Base-by-base conservation (phyloP, 2,329 filamentous ascomycete species). In the Cladophialophora bantiana region DNA sequence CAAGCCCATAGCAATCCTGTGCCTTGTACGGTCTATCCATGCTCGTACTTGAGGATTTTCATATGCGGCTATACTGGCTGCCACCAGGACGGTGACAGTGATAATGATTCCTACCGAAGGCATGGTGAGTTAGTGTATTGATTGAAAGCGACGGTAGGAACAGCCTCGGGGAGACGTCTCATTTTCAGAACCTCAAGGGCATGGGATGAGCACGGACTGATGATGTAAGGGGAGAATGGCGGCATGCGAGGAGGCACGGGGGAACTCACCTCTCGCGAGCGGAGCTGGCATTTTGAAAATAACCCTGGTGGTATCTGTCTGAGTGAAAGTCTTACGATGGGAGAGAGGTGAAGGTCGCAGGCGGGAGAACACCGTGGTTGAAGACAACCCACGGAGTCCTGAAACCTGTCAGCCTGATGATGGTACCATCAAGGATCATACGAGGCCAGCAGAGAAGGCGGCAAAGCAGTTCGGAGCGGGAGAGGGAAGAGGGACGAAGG, bases 11-110 rank as follows among this genome's bases (percentile, higher is more conserved):
- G 85, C 86, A 68, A 89, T 83, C 76, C 86, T 88, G 64, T 85
- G 85, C 54, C 87, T 84, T 63, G 85, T 86, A 64, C 85, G 82
- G 64, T 87, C 82, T 61, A 89, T 78, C 87, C 87, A 89, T 82
- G 83, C 81, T 75, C 86, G 82, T 66, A 89, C 82, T 74, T 89
- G 84, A 0, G 87, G 87, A 48, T 84, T 88, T 75, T 89, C 85
- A 76, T 89, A 88, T 54, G 88, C 83, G 60, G 87, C 87, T 59
- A 89, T 83, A 12, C 86, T 85, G 18, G 88, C 86, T 67, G 87
- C 87, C 60, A 89, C 83, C 64, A 89, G 79, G 48, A 89, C 82
- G 52, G 85, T 85, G 69, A 88, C 83, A 56, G 85, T 86, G 71
- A 89, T 84, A 69, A 90, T 85, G 70, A 89, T 82, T 74, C 87